Evolutionary conservation across 1,139 yeast genomes (phyloP).

Genomic region (Saccharomyces hybrid): DNA sequence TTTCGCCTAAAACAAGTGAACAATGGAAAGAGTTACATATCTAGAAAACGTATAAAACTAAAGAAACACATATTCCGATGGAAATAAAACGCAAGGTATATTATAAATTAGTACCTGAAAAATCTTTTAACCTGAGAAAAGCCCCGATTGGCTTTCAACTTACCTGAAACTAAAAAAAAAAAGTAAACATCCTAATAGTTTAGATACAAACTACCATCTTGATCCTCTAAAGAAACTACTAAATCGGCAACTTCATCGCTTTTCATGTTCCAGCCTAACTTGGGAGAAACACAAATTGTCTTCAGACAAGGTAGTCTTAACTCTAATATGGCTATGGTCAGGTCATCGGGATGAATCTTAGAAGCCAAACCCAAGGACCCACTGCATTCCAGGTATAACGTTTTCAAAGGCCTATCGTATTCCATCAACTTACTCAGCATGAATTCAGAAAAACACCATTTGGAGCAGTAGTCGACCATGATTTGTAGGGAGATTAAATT

Average conservation of each 20-base stretch:
- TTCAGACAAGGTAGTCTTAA: conserved; percentile 62
- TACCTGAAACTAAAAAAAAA: not conserved
- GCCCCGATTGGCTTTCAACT: not conserved
- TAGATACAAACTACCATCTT: conserved; percentile 34
- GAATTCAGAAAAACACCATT: conserved; percentile 52
- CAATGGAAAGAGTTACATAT: not conserved
- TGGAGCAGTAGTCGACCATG: conserved; percentile 75
- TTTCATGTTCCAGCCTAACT: conserved; percentile 81
- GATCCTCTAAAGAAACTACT: conserved; percentile 39
- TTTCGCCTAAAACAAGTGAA: not conserved
- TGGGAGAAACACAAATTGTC: conserved; percentile 59
- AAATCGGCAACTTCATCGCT: conserved; percentile 61
- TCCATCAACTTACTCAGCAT: conserved; percentile 32
- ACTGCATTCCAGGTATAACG: conserved; percentile 69
- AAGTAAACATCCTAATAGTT: conserved; percentile 17
- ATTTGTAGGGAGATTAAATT: conserved; percentile 53
- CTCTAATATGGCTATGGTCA: conserved; percentile 77
- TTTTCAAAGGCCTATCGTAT: conserved; percentile 47
- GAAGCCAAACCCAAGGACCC: conserved; percentile 83
- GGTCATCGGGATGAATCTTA: conserved; percentile 78
- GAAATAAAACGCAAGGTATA: not conserved
- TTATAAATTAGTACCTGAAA: not conserved
- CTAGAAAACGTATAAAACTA: not conserved
- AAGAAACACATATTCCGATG: not conserved
- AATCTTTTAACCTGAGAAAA: not conserved